A percentile compares a stretch with the other conserved stretches of the same genome.
Evolutionary conservation across 2,329 filamentous ascomycete genomes (phyloP).

Genomic region (Botrytis fragariae): DNA sequence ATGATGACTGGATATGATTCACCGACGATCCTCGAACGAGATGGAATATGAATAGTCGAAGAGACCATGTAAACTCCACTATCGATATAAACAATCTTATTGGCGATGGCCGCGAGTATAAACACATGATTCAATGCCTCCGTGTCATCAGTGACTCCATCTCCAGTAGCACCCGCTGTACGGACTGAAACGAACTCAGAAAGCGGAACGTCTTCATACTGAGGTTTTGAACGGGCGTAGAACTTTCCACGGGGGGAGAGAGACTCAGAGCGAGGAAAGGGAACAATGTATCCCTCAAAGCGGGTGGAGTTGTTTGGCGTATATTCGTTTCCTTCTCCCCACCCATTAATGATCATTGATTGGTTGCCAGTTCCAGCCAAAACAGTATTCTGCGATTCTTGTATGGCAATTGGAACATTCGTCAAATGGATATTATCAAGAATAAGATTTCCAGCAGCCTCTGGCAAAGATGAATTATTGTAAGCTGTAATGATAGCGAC

Average conservation of each 20-base stretch:
- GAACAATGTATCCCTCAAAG: slow-evolving; percentile 43
- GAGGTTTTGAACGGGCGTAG: slow-evolving; percentile 53
- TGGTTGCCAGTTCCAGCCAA: slow-evolving; percentile 37
- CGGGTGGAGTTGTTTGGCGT: slow-evolving; percentile 45
- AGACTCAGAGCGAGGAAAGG: slow-evolving; percentile 34
- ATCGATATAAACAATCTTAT: slow-evolving; percentile 56
- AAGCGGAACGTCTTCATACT: slow-evolving; percentile 45
- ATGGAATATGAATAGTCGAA: slow-evolving; percentile 47
- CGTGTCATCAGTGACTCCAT: slow-evolving; percentile 60
- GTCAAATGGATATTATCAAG: slow-evolving; percentile 18
- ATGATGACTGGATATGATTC: slow-evolving; percentile 45
- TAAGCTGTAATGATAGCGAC: slow-evolving; percentile 51
- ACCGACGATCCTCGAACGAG: slow-evolving; percentile 42
- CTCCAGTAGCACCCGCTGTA: slow-evolving; percentile 44
- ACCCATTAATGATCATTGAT: slow-evolving; percentile 8
- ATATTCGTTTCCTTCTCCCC: slow-evolving; percentile 49
- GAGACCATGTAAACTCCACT: slow-evolving; percentile 54
- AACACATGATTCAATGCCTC: slow-evolving; percentile 57
- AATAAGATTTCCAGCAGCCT: slow-evolving; percentile 18
- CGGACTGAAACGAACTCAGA: slow-evolving; percentile 46
- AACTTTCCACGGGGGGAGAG: slow-evolving; percentile 37
- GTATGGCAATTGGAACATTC: slow-evolving; percentile 18
- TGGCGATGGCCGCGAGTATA: slow-evolving; percentile 46
- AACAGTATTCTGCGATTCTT: slow-evolving; percentile 40
- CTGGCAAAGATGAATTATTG: slow-evolving; percentile 49